Percentiles rank a stretch among this genome's conserved stretches.
Conservation (phyloP, 2,329 filamentous ascomycete species). For the Microdochium paspali region DNA sequence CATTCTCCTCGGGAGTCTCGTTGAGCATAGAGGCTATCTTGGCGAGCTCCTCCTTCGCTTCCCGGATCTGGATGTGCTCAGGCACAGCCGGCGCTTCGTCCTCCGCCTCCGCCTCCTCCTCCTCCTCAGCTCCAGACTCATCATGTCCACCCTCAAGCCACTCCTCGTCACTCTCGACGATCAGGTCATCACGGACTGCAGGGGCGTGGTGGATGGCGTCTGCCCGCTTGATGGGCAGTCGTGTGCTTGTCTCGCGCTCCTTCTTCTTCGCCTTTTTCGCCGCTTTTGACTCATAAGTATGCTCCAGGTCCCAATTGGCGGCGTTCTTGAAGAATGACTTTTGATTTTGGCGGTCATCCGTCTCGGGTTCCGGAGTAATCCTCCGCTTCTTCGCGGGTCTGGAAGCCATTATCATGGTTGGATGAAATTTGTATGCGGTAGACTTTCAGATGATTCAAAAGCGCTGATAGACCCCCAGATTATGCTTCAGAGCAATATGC, state of each 20-base stretch:
- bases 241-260: slow-evolving; percentile 50
- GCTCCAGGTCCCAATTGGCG: slow-evolving; percentile 81
- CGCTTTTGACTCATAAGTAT: slow-evolving; percentile 76
- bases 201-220: slow-evolving; percentile 63
- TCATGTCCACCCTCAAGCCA: slow-evolving; percentile 56
- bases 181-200: slow-evolving; percentile 45
- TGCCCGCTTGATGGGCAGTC: slow-evolving; percentile 77
- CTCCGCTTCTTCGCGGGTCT: slow-evolving; percentile 48
- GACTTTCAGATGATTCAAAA: too few relatives aligned
- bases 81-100: slow-evolving; percentile 48
- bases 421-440: too few relatives aligned
- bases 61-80: slow-evolving; percentile 67
- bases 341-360: slow-evolving; percentile 41
- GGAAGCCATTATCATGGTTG: slow-evolving; percentile 29
- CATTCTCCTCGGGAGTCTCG: slow-evolving; percentile 87
- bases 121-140: slow-evolving; percentile 37
- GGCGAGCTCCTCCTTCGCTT: slow-evolving; percentile 88
- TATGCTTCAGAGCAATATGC: not conserved
- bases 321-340: slow-evolving; percentile 65
- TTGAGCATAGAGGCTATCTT: slow-evolving; percentile 73
- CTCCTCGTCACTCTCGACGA: slow-evolving; percentile 48
- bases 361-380: slow-evolving; percentile 38
- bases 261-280: slow-evolving; percentile 66
- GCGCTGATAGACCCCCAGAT: too few relatives aligned
- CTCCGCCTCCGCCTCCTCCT: slow-evolving; percentile 19